Evolutionary conservation across 2,329 filamentous ascomycete genomes (phyloP).

Genomic region (Colletotrichum theobromicola): DNA sequence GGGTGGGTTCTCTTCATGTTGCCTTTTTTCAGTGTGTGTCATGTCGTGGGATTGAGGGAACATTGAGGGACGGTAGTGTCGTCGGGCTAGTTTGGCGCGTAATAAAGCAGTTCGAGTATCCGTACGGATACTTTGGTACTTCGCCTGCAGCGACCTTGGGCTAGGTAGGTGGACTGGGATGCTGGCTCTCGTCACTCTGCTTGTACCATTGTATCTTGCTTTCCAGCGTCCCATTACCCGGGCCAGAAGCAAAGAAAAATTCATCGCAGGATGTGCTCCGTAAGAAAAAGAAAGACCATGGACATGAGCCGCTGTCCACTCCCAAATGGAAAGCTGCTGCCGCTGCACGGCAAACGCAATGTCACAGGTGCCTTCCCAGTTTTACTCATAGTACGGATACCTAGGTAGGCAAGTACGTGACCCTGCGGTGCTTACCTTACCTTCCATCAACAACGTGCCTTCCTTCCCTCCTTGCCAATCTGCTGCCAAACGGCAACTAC

Average conservation of each 20-base stretch:
- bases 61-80: not conserved
- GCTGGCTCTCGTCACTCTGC: not conserved
- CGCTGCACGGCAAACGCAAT: not conserved
- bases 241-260: not conserved
- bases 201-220: not conserved
- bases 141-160: not conserved
- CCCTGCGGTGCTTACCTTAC: not conserved
- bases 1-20: not conserved
- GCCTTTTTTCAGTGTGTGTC: not conserved
- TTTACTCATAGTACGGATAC: not conserved
- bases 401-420: not conserved
- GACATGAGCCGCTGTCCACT: not conserved
- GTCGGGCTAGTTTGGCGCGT: not conserved
- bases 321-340: not conserved
- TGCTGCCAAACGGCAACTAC: not conserved
- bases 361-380: not conserved
- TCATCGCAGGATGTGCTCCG: not conserved
- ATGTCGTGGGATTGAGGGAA: not conserved
- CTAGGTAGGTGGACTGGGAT: not conserved
- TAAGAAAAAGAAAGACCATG: not conserved
- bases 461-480: not conserved
- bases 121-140: not conserved
- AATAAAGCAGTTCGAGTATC: not conserved
- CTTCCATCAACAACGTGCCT: not conserved
- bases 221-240: not conserved